Evolutionary conservation across 2,329 filamentous ascomycete genomes (phyloP), one percentile per base, ranked within the genome.

Genomic region (Claviceps sp.): DNA sequence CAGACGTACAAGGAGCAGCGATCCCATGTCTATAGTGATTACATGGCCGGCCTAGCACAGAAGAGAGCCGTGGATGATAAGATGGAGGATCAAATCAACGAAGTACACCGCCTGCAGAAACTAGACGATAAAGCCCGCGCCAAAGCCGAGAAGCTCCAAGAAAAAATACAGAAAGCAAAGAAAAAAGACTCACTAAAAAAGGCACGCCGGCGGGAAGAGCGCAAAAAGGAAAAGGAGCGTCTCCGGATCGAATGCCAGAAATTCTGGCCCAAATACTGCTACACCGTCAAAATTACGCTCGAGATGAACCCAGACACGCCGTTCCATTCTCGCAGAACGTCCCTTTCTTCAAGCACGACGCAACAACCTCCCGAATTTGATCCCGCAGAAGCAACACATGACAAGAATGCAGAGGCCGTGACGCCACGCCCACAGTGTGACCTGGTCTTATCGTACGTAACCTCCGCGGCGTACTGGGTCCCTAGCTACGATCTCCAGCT

Each of bases 401-500:
- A 36, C 49, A 58, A n/a, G 51, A 18, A 47, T 11, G n/a, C 26
- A 22, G 13, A 43, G 2, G 41, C 22, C 26, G 26, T 36, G 16
- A 43, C 63, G 44, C 6, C 46, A 1, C 47, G 52, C 1, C 48
- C 54, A 2, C 49, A 43, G 4, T 76, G 73, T 60, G 67, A 74
- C 49, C 62, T 84, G 6, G 68, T 73, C 3, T 59, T 84, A n/a
- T 77, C 74, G 0, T 84, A 84, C 59, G 73, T 82, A 38, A 81
- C 81, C 0, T 67, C 70, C 7, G 70, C 72, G 1, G 79, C 79
- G 0, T 77, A 67, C 54, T 85, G 81, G 81, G 66, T 68, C 0
- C 78, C 81, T 2, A 76, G 72, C 52, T 85, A 85, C 61, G 79
- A 85, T 57, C 64, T 84, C 41, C 73, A 73, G 49, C 70, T 85